Evolutionary conservation across 108 stramenopile species (phyloP).

Genomic region (Chaetoceros muelleri): DNA sequence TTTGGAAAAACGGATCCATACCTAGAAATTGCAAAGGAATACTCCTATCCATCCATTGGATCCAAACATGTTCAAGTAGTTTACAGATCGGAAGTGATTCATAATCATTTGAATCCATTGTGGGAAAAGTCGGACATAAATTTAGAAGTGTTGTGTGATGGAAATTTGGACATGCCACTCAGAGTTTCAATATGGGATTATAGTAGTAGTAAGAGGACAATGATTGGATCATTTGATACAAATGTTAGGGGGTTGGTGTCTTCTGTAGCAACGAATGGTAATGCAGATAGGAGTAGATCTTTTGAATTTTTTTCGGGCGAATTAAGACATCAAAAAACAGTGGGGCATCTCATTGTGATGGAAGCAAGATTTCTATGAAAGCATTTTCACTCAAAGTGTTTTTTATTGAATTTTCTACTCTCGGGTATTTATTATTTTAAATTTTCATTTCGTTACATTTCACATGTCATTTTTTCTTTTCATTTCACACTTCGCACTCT

Average conservation of each 20-base stretch:
- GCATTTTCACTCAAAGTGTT: too few species aligned
- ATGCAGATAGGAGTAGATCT: not conserved
- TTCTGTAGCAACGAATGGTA: not conserved
- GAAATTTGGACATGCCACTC: not conserved
- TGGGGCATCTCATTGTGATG: not conserved
- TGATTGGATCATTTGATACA: not conserved
- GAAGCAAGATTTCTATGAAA: too few species aligned
- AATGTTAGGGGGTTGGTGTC: not conserved
- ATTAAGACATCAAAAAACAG: not conserved
- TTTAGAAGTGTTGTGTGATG: not conserved
- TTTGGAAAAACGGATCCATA: conserved; percentile 3
- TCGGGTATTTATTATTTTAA: too few species aligned
- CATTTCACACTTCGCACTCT: too few species aligned
- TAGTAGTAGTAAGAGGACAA: not conserved
- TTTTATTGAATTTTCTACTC: too few species aligned
- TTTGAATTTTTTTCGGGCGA: not conserved
- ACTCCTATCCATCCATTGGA: not conserved
- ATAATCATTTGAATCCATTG: not conserved
- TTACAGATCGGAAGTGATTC: conserved; percentile 5
- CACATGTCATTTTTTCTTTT: too few species aligned
- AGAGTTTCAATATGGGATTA: not conserved
- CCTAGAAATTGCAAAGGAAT: not conserved
- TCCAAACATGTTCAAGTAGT: not conserved
- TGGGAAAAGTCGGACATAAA: not conserved
- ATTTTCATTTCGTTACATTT: too few species aligned